Evolutionary conservation across 176 grass and related monocot species (phyloP), one percentile per base, ranked within the genome.

Genomic region (Bolboschoenus planiculmis): DNA sequence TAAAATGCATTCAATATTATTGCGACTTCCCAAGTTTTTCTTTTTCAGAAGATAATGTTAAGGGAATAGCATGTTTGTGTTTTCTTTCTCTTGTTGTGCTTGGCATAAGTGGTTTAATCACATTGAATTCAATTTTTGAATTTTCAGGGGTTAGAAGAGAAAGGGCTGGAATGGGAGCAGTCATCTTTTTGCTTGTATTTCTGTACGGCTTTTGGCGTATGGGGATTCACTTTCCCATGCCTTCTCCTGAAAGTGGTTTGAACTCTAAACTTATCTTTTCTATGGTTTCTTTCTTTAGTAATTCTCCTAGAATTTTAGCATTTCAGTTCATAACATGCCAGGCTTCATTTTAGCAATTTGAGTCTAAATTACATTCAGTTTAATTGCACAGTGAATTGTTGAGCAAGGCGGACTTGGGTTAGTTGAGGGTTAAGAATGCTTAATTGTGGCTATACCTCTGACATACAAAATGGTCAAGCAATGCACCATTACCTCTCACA

Each of bases 181-280:
- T 86, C 50, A 56, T 93, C 13, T 99, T 99, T 88, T 84, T 99
- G 7, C 62, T 90, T n/a, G 81, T 86, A 56, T 99, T 99, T 83
- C 88, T 99, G 46, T 99, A 95, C 36, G 90, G 79, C 3, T 99
- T 99, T 86, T 99, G 96, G 91, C 92, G 91, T 77, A 90, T 99
- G 96, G 96, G 96, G 67, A 99, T 99, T 87, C 96, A 99, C 81
- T 99, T 99, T 78, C 96, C 96, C 9, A 95, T 95, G 96, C 92
- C 96, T 86, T 99, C 96, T 48, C 96, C 93, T 6, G 96, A 95
- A 86, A 95, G 92, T 88, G 96, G 96, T 99, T 67, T 35, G 68
- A 14, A 65, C 14, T 23, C 9, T 59, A 58, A 24, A 31, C 51
- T 46, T 51, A 42, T 26, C 26, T 66, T 50, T 73, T 23, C 15